Evolutionary conservation across 2,329 filamentous ascomycete species (phyloP), one percentile per base, ranked within the genome.

Genomic region (Cercospora beticola): DNA sequence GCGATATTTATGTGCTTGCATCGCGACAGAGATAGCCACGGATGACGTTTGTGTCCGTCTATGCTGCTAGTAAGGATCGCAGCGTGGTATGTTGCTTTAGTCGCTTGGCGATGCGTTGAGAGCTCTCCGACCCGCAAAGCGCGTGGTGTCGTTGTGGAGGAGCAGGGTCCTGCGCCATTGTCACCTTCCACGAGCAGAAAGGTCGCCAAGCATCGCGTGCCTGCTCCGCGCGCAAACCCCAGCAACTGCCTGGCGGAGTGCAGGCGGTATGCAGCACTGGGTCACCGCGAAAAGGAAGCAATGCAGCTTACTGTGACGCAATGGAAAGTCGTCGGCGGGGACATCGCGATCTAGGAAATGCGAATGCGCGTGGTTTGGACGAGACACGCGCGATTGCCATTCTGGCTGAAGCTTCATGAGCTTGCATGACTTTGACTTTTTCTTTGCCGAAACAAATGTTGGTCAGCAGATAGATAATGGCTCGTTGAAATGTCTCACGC

Each of bases 131-230:
- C 54, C 54, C 26, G 26, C 54, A 58, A 31, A 52, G 40, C 33
- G 30, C 30, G 61, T 52, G 61, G 26, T 54, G 23, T 62, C 23
- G 23, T 33, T 30, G 61, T n/a, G 33, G 26, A 9, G 23, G 36
- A 52, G 43, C 40, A 52, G 40, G 61, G 54, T 63, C 14, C 59
- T n/a, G 59, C 21, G 12, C 7, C 12, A 28, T n/a, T 31, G 33
- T 31, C 23, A 62, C 60, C 40, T 62, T 46, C 60, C 40, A n/a
- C 9, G 30, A 18, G 16, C 16, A 46, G 43, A 33, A 52, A 54
- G 43, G 61, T 63, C 21, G 61, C 61, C 43, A 26, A 63, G 61
- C 30, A 58, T 31, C 30, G 54, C 54, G 26, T 58, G 54, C 26
- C 16, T 26, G 54, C 54, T 58, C 54, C 26, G 26, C 54, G 26